Conservation (phyloP, 139 green algal species). For the Nannochloris sp. region DNA sequence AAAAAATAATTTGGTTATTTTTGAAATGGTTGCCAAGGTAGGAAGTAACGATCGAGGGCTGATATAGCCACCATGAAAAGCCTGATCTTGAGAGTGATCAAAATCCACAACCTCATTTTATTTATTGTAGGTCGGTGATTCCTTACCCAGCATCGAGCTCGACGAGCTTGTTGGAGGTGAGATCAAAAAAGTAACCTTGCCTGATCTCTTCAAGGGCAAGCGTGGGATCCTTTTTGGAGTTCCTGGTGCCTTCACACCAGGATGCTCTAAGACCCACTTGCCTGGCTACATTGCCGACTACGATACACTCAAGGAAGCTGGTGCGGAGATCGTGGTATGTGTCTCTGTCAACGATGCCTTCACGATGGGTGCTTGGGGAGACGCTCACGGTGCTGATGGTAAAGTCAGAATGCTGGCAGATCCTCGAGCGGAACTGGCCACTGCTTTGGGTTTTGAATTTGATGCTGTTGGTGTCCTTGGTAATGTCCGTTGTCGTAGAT, state of each 20-base stretch:
- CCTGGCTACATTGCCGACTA: slow-evolving; percentile 42
- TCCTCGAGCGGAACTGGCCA: slow-evolving; percentile 47
- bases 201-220: slow-evolving; percentile 60
- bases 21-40: too few species aligned
- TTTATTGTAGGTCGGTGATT: slow-evolving; percentile 36
- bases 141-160: slow-evolving; percentile 39
- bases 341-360: slow-evolving; percentile 75
- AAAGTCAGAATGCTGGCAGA: slow-evolving; percentile 57
- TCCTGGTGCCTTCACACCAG: slow-evolving; percentile 37
- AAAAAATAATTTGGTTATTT: too few species aligned
- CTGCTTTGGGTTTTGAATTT: slow-evolving; percentile 55
- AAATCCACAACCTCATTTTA: too few species aligned
- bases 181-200: slow-evolving; percentile 19
- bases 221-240: slow-evolving; percentile 71
- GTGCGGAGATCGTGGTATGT: slow-evolving; percentile 41
- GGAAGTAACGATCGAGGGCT: too few species aligned
- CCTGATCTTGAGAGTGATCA: too few species aligned
- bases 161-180: slow-evolving; percentile 22
- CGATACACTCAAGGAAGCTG: slow-evolving; percentile 38
- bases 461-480: slow-evolving; percentile 46
- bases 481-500: slow-evolving; percentile 31
- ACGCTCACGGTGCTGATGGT: slow-evolving; percentile 31
- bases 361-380: slow-evolving; percentile 64
- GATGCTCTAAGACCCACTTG: slow-evolving; percentile 51
- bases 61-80: too few species aligned